Evolutionary conservation across 208 protist species (phyloP).

Genomic region (Crithidia bombi): DNA sequence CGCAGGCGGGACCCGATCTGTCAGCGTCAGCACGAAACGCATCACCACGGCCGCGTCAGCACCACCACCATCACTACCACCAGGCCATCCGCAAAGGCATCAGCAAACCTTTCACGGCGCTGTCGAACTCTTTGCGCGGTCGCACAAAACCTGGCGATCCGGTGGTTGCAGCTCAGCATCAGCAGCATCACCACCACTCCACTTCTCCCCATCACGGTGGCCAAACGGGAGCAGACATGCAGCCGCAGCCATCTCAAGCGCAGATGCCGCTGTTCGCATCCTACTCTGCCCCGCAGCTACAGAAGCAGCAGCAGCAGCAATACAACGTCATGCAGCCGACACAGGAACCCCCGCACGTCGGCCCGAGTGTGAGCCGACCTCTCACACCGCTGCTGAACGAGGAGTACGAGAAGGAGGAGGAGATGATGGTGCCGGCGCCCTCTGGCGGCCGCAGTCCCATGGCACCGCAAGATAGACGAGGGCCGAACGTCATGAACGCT

Average conservation of each 20-base stretch:
- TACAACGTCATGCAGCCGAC: not conserved
- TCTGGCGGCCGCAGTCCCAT: slow-evolving; percentile 8
- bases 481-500: not conserved
- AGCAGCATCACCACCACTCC: not conserved
- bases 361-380: slow-evolving; percentile 33
- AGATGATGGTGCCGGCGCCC: not conserved
- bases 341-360: slow-evolving; percentile 22
- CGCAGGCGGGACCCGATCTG: not conserved
- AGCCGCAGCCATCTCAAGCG: not conserved
- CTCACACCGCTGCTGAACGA: slow-evolving; percentile 33
- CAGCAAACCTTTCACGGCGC: not conserved
- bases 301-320: slow-evolving; percentile 15
- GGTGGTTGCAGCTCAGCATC: not conserved
- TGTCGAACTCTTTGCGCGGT: slow-evolving; percentile 24
- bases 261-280: not conserved
- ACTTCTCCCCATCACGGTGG: not conserved
- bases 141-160: slow-evolving; percentile 1
- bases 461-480: not conserved
- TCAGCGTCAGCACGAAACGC: not conserved
- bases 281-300: not conserved
- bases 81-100: slow-evolving; percentile 9
- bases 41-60: no score
- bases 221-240: not conserved
- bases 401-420: slow-evolving; percentile 16
- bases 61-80: slow-evolving; percentile 17